Evolutionary conservation across 768 basidiomycete genomes (phyloP).

Genomic region (Trametes punicea): DNA sequence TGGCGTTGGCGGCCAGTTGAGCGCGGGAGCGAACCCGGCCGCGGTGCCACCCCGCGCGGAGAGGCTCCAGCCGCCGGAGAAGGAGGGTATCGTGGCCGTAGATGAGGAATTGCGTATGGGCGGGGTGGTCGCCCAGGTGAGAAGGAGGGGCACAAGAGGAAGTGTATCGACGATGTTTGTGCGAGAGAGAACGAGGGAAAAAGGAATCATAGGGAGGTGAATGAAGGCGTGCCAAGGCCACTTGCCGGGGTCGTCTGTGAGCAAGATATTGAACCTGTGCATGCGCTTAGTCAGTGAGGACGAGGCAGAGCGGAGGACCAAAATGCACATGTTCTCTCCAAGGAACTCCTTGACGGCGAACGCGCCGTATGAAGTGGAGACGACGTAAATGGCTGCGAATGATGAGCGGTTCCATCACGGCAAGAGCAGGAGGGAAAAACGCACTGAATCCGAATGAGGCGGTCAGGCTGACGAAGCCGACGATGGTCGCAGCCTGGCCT

Average conservation of each 20-base stretch:
- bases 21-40: constrained; percentile 8
- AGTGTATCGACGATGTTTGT: constrained; percentile 26
- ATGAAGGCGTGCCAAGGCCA: constrained; percentile 78
- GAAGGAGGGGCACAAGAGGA: constrained; percentile 32
- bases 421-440: constrained; percentile 22
- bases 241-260: constrained; percentile 64
- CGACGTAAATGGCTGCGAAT: constrained; percentile 41
- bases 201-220: constrained; percentile 69
- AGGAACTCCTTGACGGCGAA: constrained; percentile 69
- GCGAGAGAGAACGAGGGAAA: constrained; percentile 63
- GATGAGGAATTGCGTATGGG: constrained; percentile 18
- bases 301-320: not conserved
- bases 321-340: constrained; percentile 53
- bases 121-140: constrained; percentile 29
- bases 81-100: constrained; percentile 28
- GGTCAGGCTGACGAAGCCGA: constrained; percentile 47
- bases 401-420: not conserved
- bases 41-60: not conserved
- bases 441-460: constrained; percentile 60
- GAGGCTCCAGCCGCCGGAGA: constrained; percentile 8
- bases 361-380: constrained; percentile 67
- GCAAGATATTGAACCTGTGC: constrained; percentile 61
- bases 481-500: constrained; percentile 51
- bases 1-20: constrained; percentile 35
- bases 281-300: constrained; percentile 19